phyloP scores from a whole-genome alignment of 495 filamentous ascomycete genomes.

The Xylaria venustula region DNA sequence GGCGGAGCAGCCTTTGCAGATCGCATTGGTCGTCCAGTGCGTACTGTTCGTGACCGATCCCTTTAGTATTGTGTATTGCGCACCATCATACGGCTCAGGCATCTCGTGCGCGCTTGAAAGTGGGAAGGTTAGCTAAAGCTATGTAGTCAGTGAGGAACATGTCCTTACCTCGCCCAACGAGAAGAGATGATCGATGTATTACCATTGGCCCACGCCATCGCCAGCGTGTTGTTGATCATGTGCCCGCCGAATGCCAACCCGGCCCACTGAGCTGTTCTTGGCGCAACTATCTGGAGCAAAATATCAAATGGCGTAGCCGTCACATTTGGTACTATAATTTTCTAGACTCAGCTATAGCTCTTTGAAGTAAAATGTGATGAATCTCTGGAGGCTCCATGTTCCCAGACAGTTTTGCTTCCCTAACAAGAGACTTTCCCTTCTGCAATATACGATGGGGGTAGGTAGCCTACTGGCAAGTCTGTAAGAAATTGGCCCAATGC shows the following conservation, averaged over 20 bases:
- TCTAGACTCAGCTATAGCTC: too few species aligned
- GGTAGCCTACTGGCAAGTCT: too few species aligned
- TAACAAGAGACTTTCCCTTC: too few species aligned
- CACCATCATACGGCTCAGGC: slow-evolving; percentile 23
- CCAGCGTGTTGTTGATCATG: slow-evolving; percentile 43
- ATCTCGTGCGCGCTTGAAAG: slow-evolving; percentile 24
- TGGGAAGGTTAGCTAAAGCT: not conserved
- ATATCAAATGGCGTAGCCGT: slow-evolving; percentile 34
- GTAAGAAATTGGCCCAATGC: slow-evolving; percentile 29
- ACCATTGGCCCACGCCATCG: slow-evolving; percentile 36
- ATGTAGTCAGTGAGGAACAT: not conserved
- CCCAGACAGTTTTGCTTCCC: too few species aligned
- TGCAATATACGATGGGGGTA: too few species aligned
- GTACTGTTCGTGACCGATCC: slow-evolving; percentile 32
- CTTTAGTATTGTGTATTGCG: slow-evolving; percentile 33
- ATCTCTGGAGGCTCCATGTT: too few species aligned
- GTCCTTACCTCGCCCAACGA: slow-evolving; percentile 23
- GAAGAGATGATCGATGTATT: slow-evolving; percentile 26
- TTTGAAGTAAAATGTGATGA: too few species aligned
- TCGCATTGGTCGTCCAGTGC: slow-evolving; percentile 37
- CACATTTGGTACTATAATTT: slow-evolving; percentile 35
- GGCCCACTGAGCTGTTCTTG: slow-evolving; percentile 38
- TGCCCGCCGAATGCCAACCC: slow-evolving; percentile 38
- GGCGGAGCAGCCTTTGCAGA: slow-evolving; percentile 37
- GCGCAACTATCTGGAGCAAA: slow-evolving; percentile 37